Evolutionary conservation across 257 asterid genomes (phyloP).

Genomic region (Jasminum sambac): DNA sequence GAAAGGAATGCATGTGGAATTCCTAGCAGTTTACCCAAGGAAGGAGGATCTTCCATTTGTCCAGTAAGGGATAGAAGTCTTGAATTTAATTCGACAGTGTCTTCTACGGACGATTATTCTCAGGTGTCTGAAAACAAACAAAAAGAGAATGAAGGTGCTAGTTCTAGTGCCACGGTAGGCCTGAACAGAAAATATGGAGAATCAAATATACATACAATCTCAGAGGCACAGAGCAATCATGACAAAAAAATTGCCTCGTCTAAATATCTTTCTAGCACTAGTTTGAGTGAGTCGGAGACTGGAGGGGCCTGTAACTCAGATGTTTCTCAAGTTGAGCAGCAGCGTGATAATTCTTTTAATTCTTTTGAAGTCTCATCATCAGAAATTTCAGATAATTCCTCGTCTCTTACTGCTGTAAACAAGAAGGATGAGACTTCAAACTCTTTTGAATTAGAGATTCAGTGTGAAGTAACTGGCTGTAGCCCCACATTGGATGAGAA

Average conservation of each 20-base stretch:
- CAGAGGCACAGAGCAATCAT: constrained; percentile 27
- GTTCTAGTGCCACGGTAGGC: background rate
- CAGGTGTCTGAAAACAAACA: constrained; percentile 22
- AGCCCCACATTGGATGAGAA: constrained; percentile 41
- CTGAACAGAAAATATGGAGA: constrained; percentile 23
- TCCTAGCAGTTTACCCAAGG: constrained; percentile 25
- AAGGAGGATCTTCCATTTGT: constrained; percentile 23
- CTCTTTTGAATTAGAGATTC: constrained; percentile 18
- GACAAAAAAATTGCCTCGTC: constrained; percentile 19
- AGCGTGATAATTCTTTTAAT: constrained; percentile 11
- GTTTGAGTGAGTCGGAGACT: constrained; percentile 17
- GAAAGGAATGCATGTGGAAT: constrained; percentile 19
- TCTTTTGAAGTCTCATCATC: constrained; percentile 25
- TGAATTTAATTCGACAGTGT: constrained; percentile 26
- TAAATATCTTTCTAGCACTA: constrained; percentile 28
- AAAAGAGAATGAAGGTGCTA: background rate
- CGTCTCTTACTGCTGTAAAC: constrained; percentile 31
- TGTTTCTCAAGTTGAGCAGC: constrained; percentile 26
- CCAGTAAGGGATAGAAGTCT: constrained; percentile 26
- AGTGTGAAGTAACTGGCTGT: constrained; percentile 24
- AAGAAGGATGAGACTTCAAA: constrained; percentile 24
- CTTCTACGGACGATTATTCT: constrained; percentile 26
- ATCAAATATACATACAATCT: constrained; percentile 22
- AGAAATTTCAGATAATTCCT: constrained; percentile 17
- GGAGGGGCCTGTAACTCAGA: constrained; percentile 19